Conservation (phyloP, 139 green algal species). For the Picochlorum sp. region DNA sequence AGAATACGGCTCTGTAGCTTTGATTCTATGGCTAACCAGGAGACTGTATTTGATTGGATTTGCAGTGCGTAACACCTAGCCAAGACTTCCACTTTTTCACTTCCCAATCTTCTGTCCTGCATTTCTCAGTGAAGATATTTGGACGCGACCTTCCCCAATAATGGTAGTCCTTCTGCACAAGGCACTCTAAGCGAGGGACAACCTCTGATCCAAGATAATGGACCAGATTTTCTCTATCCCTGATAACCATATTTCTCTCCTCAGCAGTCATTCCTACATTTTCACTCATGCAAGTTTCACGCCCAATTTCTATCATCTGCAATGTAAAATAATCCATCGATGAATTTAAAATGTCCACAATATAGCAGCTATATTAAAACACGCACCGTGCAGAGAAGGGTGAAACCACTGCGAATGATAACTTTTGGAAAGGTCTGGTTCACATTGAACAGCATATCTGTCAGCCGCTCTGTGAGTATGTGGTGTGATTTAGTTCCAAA, state of each 20-base stretch:
- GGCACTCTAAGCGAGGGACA: slow-evolving; percentile 5
- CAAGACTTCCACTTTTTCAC: slow-evolving; percentile 13
- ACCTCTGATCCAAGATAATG: neutral
- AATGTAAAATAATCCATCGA: neutral
- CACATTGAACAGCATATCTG: too few relatives aligned
- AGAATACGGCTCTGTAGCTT: slow-evolving; percentile 3
- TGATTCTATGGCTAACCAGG: slow-evolving; percentile 2
- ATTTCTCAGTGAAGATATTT: neutral
- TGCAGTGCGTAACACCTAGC: slow-evolving; percentile 12
- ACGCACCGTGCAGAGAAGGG: too few relatives aligned
- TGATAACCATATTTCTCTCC: neutral
- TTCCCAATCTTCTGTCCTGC: neutral
- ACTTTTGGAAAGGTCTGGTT: too few relatives aligned
- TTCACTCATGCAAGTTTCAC: neutral
- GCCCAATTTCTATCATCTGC: neutral
- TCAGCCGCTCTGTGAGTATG: neutral
- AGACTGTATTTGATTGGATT: neutral
- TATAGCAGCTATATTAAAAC: too few relatives aligned
- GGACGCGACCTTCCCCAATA: slow-evolving; percentile 8
- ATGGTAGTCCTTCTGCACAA: slow-evolving; percentile 10
- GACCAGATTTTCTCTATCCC: neutral
- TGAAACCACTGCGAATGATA: too few relatives aligned
- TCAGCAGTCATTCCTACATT: neutral
- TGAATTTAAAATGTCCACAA: too few relatives aligned
- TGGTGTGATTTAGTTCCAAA: neutral